Conservation (phyloP, 2,329 filamentous ascomycete species). For the Neofusicoccum cordaticola region DNA sequence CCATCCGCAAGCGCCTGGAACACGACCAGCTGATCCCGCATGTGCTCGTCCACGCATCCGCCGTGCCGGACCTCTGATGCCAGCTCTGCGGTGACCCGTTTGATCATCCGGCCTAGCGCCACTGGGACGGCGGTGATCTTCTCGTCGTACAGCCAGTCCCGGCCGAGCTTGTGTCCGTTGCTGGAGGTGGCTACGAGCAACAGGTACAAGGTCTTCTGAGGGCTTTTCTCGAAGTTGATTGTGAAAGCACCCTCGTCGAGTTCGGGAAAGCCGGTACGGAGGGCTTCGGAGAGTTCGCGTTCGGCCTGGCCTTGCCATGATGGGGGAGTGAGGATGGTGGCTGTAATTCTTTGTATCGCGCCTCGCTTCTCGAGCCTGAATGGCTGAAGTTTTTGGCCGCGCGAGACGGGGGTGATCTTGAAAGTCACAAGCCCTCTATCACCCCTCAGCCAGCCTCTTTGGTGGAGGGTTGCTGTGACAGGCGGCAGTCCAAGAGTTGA, state of each 20-base stretch:
- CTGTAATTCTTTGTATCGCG: constrained; percentile 28
- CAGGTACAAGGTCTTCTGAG: constrained; percentile 49
- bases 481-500: constrained; percentile 49
- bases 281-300: constrained; percentile 25
- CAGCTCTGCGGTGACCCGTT: constrained; percentile 45
- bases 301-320: constrained; percentile 30
- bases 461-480: constrained; percentile 39
- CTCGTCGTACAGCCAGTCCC: constrained; percentile 47
- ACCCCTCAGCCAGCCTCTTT: constrained; percentile 21
- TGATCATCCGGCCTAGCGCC: constrained; percentile 38
- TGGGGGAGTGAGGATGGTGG: constrained; percentile 39
- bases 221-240: constrained; percentile 40
- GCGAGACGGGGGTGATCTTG: constrained; percentile 42
- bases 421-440: constrained; percentile 52
- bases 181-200: constrained; percentile 54
- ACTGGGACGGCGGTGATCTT: constrained; percentile 21
- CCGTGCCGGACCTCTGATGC: constrained; percentile 45
- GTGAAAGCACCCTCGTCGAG: neutral
- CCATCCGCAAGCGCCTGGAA: constrained; percentile 56
- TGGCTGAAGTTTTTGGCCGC: constrained; percentile 26
- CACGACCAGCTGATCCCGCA: constrained; percentile 59
- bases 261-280: constrained; percentile 21
- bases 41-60: constrained; percentile 53
- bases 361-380: constrained; percentile 37
- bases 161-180: constrained; percentile 48